Conservation (phyloP, 140 eudicot species). For the Senecio squalidus region DNA sequence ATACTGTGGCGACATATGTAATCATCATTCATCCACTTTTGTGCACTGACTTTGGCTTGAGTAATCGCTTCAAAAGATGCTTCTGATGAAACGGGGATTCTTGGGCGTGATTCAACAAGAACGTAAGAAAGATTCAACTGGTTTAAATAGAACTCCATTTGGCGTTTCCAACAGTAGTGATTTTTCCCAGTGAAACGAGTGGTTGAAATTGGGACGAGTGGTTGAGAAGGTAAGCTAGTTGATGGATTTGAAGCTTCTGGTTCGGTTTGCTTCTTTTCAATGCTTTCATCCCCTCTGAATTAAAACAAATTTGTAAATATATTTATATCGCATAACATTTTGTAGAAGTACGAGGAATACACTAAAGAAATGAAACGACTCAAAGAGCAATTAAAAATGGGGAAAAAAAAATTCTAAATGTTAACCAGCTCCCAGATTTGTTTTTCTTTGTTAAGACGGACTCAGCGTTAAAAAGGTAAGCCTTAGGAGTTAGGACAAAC, state of each 20-base stretch:
- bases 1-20: slow-evolving; percentile 63
- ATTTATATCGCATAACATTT: neutral
- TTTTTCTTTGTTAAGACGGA: too few species aligned
- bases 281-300: slow-evolving; percentile 16
- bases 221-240: slow-evolving; percentile 16
- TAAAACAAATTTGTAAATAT: slow-evolving; percentile 3
- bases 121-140: slow-evolving; percentile 59
- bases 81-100: slow-evolving; percentile 16
- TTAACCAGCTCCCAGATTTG: neutral
- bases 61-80: slow-evolving; percentile 29
- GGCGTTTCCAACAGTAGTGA: slow-evolving; percentile 62
- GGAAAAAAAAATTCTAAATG: too few species aligned
- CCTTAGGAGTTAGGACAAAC: too few species aligned
- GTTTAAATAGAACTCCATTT: slow-evolving; percentile 55
- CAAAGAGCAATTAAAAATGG: too few species aligned
- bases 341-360: neutral
- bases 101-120: slow-evolving; percentile 56
- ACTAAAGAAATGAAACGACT: too few species aligned
- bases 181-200: slow-evolving; percentile 68
- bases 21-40: slow-evolving; percentile 65
- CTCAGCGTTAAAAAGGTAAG: neutral
- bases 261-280: slow-evolving; percentile 34
- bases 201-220: slow-evolving; percentile 47
- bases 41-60: slow-evolving; percentile 22
- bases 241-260: slow-evolving; percentile 23